Conservation (phyloP, 768 basidiomycete genomes). For the Lactarius sp. region DNA sequence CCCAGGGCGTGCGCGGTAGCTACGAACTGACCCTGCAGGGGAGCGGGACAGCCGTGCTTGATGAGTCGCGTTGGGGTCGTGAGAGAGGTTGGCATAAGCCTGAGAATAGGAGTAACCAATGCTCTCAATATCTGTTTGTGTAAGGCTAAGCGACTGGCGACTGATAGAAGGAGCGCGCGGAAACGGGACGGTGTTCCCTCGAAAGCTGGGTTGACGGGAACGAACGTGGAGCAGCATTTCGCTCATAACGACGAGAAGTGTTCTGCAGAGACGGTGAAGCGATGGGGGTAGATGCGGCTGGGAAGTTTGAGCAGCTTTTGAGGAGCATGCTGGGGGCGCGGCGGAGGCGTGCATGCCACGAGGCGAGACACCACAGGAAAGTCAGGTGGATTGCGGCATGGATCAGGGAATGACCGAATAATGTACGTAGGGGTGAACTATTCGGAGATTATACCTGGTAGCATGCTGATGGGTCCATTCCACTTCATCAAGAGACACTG, state of each 20-base stretch:
- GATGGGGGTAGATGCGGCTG: slow-evolving; percentile 15
- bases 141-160: slow-evolving; percentile 22
- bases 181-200: slow-evolving; percentile 23
- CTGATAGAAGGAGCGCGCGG: slow-evolving; percentile 20
- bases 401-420: neutral
- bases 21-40: slow-evolving; percentile 23
- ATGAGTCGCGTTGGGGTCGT: slow-evolving; percentile 13
- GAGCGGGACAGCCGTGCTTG: slow-evolving; percentile 20
- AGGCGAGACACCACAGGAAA: slow-evolving; percentile 8
- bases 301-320: slow-evolving; percentile 23
- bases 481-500: neutral
- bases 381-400: slow-evolving; percentile 16
- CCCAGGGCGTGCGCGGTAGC: slow-evolving; percentile 17
- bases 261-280: slow-evolving; percentile 14
- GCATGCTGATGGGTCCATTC: slow-evolving; percentile 1
- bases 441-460: slow-evolving; percentile 8
- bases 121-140: slow-evolving; percentile 13
- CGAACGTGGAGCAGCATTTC: slow-evolving; percentile 9
- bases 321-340: slow-evolving; percentile 21
- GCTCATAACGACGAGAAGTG: slow-evolving; percentile 19
- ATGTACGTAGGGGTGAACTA: slow-evolving; percentile 6
- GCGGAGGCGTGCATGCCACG: slow-evolving; percentile 24
- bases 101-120: slow-evolving; percentile 24
- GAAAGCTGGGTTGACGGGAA: slow-evolving; percentile 5
- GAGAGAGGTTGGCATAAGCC: slow-evolving; percentile 18